Evolutionary conservation across 2,329 filamentous ascomycete species (phyloP).

Genomic region (Paecilomyces sp.): DNA sequence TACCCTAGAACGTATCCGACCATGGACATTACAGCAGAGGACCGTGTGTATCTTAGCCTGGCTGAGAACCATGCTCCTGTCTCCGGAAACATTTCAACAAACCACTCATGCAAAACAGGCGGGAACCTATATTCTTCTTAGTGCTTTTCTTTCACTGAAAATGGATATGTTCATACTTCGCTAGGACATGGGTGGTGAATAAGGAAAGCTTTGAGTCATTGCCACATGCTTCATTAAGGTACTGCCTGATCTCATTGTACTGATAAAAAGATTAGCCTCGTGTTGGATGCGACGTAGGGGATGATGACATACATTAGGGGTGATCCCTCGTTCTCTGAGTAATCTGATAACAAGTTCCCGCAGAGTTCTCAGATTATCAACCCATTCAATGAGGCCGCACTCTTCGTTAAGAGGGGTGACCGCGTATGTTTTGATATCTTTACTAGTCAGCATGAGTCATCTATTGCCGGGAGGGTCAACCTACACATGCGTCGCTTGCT

Average conservation of each 20-base stretch:
- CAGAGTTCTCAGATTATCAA: conserved; percentile 89
- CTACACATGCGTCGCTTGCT: conserved; percentile 74
- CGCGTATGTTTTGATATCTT: conserved; percentile 86
- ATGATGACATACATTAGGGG: conserved; percentile 34
- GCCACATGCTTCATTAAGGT: conserved; percentile 60
- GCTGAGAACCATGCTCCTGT: conserved; percentile 88
- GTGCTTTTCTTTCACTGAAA: not conserved
- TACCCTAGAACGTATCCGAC: conserved; percentile 82
- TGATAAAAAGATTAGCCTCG: conserved; percentile 31
- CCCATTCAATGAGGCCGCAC: conserved; percentile 97
- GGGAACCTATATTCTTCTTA: conserved; percentile 54
- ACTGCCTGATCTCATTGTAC: conserved; percentile 57
- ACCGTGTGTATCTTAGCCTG: conserved; percentile 80
- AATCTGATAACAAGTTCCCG: conserved; percentile 79
- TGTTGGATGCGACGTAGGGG: not conserved
- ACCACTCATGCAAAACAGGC: conserved; percentile 86
- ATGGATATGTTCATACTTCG: conserved; percentile 23
- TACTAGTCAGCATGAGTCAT: conserved; percentile 6
- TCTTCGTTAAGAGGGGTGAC: conserved; percentile 97
- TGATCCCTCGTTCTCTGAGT: conserved; percentile 67
- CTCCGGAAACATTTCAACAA: conserved; percentile 88
- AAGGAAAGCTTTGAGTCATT: conserved; percentile 56
- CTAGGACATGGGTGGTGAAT: conserved; percentile 60
- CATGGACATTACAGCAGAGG: conserved; percentile 99
- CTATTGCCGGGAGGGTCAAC: conserved; percentile 9